Conservation (phyloP, 2,329 filamentous ascomycete genomes). For the Geosmithia flava region DNA sequence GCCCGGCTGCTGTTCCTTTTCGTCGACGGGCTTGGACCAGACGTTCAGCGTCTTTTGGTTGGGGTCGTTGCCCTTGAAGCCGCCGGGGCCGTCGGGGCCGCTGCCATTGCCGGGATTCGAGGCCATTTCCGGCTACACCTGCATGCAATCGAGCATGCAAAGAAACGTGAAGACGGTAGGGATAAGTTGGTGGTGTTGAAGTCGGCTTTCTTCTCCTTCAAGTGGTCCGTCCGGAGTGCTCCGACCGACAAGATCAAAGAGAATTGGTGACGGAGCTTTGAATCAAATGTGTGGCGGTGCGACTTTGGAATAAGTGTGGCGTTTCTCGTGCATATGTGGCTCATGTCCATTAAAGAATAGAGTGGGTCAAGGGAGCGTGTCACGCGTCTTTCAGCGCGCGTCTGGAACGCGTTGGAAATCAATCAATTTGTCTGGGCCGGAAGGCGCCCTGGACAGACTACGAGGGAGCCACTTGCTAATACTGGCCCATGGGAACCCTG, state of each 20-base stretch:
- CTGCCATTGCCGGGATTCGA: neutral
- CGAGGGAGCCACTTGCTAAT: neutral
- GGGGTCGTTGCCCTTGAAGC: neutral
- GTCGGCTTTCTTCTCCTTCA: neutral
- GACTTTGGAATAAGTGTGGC: neutral
- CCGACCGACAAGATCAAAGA: too few species aligned
- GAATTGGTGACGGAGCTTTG: neutral
- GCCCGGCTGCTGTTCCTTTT: neutral
- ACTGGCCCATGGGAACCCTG: neutral
- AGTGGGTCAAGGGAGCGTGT: conserved; percentile 2
- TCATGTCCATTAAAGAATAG: conserved; percentile 1
- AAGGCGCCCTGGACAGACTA: neutral
- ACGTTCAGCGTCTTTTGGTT: conserved; percentile 3
- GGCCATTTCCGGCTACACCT: conserved; percentile 1
- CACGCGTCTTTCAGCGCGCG: conserved; percentile 3
- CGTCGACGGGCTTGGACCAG: conserved; percentile 4
- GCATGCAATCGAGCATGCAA: neutral
- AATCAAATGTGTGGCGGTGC: neutral
- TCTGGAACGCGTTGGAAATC: conserved; percentile 4
- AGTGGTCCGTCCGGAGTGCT: neutral
- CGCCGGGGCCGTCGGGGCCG: neutral
- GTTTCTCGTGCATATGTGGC: neutral
- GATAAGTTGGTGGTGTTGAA: neutral
- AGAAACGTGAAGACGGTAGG: neutral
- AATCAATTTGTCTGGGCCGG: neutral